Evolutionary conservation across 2,329 filamentous ascomycete genomes (phyloP).

Genomic region (Hypoxylon sp.): DNA sequence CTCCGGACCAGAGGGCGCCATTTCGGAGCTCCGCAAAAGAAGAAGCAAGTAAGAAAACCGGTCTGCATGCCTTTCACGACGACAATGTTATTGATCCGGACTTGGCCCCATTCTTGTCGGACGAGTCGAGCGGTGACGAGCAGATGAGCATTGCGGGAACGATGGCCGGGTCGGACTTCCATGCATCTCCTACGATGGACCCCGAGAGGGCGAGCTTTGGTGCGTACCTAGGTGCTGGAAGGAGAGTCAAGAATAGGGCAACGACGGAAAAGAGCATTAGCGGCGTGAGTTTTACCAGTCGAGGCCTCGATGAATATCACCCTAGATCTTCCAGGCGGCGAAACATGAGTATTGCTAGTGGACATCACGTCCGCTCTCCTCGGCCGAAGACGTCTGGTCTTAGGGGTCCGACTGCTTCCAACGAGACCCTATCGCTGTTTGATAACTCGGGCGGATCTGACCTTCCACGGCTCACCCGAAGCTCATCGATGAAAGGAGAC

Average conservation of each 20-base stretch:
- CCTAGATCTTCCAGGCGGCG: conserved; percentile 72
- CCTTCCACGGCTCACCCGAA: conserved; percentile 69
- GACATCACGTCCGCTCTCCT: conserved; percentile 76
- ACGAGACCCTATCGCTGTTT: conserved; percentile 58
- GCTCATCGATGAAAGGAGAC: conserved; percentile 80
- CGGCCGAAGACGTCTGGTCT: conserved; percentile 66
- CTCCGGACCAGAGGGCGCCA: conserved; percentile 81
- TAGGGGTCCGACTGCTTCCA: conserved; percentile 62
- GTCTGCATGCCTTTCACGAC: conserved; percentile 91
- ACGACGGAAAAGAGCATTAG: conserved; percentile 78
- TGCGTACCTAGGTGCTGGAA: conserved; percentile 74
- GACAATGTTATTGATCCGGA: conserved; percentile 99
- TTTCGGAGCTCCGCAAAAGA: conserved; percentile 79
- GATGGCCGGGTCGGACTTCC: conserved; percentile 70
- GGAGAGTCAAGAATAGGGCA: conserved; percentile 73
- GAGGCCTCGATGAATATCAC: conserved; percentile 73
- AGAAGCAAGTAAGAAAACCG: conserved; percentile 69
- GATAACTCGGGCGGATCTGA: conserved; percentile 55
- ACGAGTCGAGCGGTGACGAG: conserved; percentile 92
- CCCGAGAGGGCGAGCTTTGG: conserved; percentile 77
- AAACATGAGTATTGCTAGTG: conserved; percentile 85
- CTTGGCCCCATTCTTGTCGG: conserved; percentile 92
- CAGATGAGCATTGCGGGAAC: conserved; percentile 85
- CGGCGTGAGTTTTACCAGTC: conserved; percentile 72
- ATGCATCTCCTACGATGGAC: conserved; percentile 70